phyloP scores from a whole-genome alignment of 164 flowering plant genomes.

The Aristolochia fimbriata region DNA sequence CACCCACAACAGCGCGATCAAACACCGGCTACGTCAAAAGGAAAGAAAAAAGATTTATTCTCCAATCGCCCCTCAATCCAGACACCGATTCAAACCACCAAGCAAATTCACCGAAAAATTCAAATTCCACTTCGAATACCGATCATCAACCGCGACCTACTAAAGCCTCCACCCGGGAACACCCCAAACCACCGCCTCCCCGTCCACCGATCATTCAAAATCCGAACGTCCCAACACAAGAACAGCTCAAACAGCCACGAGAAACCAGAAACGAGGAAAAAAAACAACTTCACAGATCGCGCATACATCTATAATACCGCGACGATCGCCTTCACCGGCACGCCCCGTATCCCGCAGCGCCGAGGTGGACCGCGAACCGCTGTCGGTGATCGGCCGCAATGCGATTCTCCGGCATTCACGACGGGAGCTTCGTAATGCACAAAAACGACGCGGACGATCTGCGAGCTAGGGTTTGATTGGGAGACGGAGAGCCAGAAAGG shows the following conservation, averaged over 20 bases:
- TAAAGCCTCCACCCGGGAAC: too few species aligned
- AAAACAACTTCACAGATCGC: slow-evolving; percentile 21
- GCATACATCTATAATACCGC: slow-evolving; percentile 2
- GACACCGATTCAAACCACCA: neutral
- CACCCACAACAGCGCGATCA: neutral
- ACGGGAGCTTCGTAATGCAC: neutral
- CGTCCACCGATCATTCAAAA: neutral
- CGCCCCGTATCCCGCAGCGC: neutral
- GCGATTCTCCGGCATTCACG: slow-evolving; percentile 8
- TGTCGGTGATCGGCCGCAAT: slow-evolving; percentile 4
- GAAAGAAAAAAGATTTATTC: neutral
- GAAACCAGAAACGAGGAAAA: neutral
- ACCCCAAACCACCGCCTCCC: too few species aligned
- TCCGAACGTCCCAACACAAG: neutral
- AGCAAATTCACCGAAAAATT: neutral
- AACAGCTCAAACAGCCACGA: neutral
- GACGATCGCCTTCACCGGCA: slow-evolving; percentile 14
- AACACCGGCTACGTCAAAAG: neutral
- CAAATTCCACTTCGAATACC: slow-evolving; percentile 1
- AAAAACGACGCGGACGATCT: neutral
- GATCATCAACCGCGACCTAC: slow-evolving; percentile 7
- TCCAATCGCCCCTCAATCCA: neutral
- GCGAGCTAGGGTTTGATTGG: neutral
- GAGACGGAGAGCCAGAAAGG: neutral
- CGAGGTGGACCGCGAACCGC: slow-evolving; percentile 7